phyloP scores from a whole-genome alignment of 2,329 filamentous ascomycete species.

The Chrysosphaeria jannelii region DNA sequence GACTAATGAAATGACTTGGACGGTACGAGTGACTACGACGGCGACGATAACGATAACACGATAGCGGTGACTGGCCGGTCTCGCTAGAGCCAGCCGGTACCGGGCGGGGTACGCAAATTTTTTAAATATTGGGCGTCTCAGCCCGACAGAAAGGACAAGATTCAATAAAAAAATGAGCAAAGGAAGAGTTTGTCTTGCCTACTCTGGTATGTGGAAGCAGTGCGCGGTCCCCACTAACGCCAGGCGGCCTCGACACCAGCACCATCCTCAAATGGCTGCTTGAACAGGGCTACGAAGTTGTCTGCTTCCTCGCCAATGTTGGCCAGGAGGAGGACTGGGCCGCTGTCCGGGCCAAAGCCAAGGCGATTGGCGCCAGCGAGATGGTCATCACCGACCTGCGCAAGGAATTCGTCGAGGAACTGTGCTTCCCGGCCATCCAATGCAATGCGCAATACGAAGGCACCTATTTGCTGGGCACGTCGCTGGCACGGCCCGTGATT shows the following conservation, averaged over 20 bases:
- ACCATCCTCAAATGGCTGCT: constrained; percentile 6
- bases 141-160: too few species aligned
- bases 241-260: constrained; percentile 6
- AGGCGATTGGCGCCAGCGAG: constrained; percentile 30
- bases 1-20: too few species aligned
- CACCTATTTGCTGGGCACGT: constrained; percentile 18
- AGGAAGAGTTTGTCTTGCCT: constrained; percentile 9
- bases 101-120: too few species aligned
- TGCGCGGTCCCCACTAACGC: not conserved
- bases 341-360: constrained; percentile 35
- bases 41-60: too few species aligned
- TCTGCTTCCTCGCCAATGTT: constrained; percentile 35
- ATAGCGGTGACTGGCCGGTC: too few species aligned
- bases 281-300: constrained; percentile 27
- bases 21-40: too few species aligned
- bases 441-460: constrained; percentile 43
- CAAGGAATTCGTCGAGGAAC: constrained; percentile 49
- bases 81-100: too few species aligned
- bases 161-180: constrained; percentile 9
- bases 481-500: constrained; percentile 38
- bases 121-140: too few species aligned
- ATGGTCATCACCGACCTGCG: constrained; percentile 34
- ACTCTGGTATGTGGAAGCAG: constrained; percentile 6
- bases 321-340: constrained; percentile 51
- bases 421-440: constrained; percentile 54